Base-by-base conservation (phyloP, 2,329 filamentous ascomycete species). In the Fusarium buharicum region DNA sequence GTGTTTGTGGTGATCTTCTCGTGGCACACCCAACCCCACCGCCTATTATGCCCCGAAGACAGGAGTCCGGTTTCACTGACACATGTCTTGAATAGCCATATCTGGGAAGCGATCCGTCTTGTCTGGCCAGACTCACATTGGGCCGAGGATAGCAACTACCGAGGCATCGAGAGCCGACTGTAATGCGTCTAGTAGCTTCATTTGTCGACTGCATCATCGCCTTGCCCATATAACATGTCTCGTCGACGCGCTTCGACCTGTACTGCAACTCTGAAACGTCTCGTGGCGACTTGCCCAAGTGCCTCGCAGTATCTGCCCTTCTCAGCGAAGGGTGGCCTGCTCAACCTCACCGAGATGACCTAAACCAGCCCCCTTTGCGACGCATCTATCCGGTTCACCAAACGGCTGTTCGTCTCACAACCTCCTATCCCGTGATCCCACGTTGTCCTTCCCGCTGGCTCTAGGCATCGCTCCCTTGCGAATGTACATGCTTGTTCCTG, bases 111-210 rank as follows among this genome's bases (percentile, higher is more conserved):
- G 22, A 88, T 99, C 74, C 87, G 90, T 56, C 82, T 90, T 63
- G 90, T 99, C 64, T 99, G 95, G 95, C 95, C 95, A 2, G 92
- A 96, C 69, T 88, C 86, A 36, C 86, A 90, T 68, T 96, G 93
- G 90, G 90, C 92, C 17, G 88, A 89, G 57, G 87, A 92, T 71
- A 84, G 87, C 69, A 85, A 78, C 54, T 82, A 87, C 76, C 83
- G 87, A 56, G 84, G 86, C 40, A 81, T 95, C 57, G 92, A 97
- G 78, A 93, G 90, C 75, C 86, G 91, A 67, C 79, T 97, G 77
- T 97, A 82, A 81, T 67, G 36, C 20, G 24, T 33, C 17, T 12
- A 24, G 27, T 50, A 37, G 41, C 28, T 41, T 41, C 14, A 17
- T 43, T 24, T 45, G 46, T 54, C 31, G 27, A 27, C 24, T 48